phyloP scores from a whole-genome alignment of 768 basidiomycete species.

The Lyophyllum semitale region DNA sequence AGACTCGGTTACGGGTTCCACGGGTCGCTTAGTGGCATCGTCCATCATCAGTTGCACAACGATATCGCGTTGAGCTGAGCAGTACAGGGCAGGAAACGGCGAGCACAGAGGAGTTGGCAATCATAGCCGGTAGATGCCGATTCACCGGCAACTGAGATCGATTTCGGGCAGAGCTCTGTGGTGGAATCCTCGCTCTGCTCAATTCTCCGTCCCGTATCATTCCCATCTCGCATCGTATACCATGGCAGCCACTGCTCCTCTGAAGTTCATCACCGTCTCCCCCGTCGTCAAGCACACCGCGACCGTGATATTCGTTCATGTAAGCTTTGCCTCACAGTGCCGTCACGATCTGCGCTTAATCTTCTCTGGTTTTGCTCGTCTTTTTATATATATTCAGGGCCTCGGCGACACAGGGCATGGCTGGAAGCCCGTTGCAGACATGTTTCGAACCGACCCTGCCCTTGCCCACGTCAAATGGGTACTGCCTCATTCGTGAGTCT shows the following conservation, averaged over 20 bases:
- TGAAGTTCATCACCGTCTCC: slow-evolving; percentile 55
- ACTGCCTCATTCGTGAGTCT: slow-evolving; percentile 75
- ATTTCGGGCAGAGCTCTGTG: slow-evolving; percentile 30
- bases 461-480: slow-evolving; percentile 88
- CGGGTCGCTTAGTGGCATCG: slow-evolving; percentile 10
- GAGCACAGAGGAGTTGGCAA: slow-evolving; percentile 10
- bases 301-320: slow-evolving; percentile 89
- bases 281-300: slow-evolving; percentile 72
- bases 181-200: slow-evolving; percentile 24
- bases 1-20: slow-evolving; percentile 6
- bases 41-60: slow-evolving; percentile 5
- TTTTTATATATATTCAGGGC: slow-evolving; percentile 46
- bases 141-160: slow-evolving; percentile 37
- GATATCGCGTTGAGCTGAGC: neutral
- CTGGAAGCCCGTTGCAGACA: slow-evolving; percentile 75
- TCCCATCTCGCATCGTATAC: slow-evolving; percentile 15
- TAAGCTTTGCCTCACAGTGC: slow-evolving; percentile 34
- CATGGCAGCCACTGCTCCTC: slow-evolving; percentile 35
- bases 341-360: slow-evolving; percentile 4
- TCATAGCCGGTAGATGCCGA: slow-evolving; percentile 46
- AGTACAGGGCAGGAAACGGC: neutral
- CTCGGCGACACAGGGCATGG: slow-evolving; percentile 76
- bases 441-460: slow-evolving; percentile 53
- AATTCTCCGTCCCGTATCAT: slow-evolving; percentile 14
- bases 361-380: neutral